Evolutionary conservation across 352 stramenopile genomes (phyloP).

Genomic region (Thalassiosira sp.): DNA sequence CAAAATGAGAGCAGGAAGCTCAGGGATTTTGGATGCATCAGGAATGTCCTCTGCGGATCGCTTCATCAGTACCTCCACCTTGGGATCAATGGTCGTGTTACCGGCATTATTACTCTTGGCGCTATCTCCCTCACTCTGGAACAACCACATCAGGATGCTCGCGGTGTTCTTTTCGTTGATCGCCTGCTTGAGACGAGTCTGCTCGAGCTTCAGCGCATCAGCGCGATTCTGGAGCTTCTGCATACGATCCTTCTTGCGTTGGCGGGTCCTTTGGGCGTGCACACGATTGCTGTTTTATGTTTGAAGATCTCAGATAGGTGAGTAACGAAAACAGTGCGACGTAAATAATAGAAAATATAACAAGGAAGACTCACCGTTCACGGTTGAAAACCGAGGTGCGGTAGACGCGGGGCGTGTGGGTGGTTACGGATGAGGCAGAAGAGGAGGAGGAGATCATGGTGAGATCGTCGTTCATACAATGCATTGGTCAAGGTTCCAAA

Average conservation of each 20-base stretch:
- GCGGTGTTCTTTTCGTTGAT: constrained; percentile 81
- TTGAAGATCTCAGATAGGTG: no score
- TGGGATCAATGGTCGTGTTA: constrained; percentile 59
- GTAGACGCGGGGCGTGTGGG: constrained; percentile 19
- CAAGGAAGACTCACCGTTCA: no score
- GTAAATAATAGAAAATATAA: no score
- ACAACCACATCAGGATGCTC: constrained; percentile 70
- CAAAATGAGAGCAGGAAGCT: constrained; percentile 71
- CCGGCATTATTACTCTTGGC: not conserved
- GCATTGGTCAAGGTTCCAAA: no score
- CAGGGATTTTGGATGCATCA: constrained; percentile 71
- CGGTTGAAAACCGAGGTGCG: constrained; percentile 51
- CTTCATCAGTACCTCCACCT: constrained; percentile 60
- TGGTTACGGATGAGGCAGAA: no score
- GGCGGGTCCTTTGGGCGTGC: constrained; percentile 67
- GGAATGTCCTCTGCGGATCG: constrained; percentile 71
- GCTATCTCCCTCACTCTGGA: constrained; percentile 23
- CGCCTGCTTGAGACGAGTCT: constrained; percentile 67
- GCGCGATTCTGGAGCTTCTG: constrained; percentile 60
- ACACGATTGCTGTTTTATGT: constrained; percentile 77
- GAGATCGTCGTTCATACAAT: no score
- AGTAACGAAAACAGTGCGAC: no score
- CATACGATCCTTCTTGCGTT: constrained; percentile 73
- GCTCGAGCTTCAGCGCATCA: constrained; percentile 68
- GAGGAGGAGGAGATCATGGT: constrained; percentile 15